These are phyloP conservation scores for Boletus rufocinnamomeus DNA, from an alignment of 768 basidiomycete species.

Conservation along the genomic window DNA sequence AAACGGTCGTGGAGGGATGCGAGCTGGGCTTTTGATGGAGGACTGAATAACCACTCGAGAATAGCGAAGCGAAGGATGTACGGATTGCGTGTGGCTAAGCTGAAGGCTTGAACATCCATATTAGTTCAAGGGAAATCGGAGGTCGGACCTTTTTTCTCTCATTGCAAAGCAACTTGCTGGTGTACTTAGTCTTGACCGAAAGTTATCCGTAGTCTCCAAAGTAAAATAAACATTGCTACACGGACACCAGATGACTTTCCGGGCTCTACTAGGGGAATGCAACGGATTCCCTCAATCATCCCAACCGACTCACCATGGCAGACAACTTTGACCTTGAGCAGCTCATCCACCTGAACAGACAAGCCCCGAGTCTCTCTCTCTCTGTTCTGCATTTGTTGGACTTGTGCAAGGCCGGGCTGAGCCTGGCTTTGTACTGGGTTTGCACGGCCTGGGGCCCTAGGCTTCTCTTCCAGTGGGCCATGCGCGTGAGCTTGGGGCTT, in stretches of 20 bases:
- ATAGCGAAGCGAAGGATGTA: not conserved
- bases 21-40: constrained; percentile 13
- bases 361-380: no score
- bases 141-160: not conserved
- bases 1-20: constrained; percentile 9
- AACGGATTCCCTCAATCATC: not conserved
- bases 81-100: constrained; percentile 11
- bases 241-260: no score
- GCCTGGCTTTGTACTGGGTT: no score
- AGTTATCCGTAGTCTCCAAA: not conserved
- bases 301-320: constrained; percentile 15
- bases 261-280: no score
- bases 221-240: not conserved
- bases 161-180: not conserved
- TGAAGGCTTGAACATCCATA: not conserved
- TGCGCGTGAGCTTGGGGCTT: no score
- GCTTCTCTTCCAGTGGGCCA: no score
- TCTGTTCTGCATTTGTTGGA: no score
- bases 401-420: no score
- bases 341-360: no score
- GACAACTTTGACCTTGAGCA: not conserved
- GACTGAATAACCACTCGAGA: constrained; percentile 14
- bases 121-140: not conserved
- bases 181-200: not conserved
- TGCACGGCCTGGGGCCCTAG: no score